A percentile compares a stretch with the other conserved stretches of the same genome.
These are phyloP conservation scores for Phytophthora lateralis DNA, from an alignment of 352 stramenopile genomes.

Conservation along the genomic window DNA sequence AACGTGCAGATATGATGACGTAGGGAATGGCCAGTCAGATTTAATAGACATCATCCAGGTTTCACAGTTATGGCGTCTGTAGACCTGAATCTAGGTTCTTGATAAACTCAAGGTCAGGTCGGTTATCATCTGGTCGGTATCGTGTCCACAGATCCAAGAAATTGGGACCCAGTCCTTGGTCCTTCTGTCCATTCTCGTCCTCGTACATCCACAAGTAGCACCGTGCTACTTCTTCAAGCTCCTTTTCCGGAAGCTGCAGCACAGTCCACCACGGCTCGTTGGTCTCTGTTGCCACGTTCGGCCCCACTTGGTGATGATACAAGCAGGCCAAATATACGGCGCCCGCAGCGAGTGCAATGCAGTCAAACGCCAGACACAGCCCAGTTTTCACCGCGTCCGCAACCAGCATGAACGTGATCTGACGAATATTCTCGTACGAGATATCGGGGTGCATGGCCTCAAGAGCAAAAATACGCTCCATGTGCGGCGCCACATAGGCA, in stretches of 20 bases:
- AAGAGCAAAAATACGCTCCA: conserved; percentile 63
- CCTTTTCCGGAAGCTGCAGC: conserved; percentile 45
- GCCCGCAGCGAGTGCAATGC: conserved; percentile 54
- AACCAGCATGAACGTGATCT: conserved; percentile 59
- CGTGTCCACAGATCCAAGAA: conserved; percentile 60
- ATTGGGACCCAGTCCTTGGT: conserved; percentile 42
- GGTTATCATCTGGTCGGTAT: conserved; percentile 59
- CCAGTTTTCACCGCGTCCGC: conserved; percentile 65
- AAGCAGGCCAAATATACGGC: conserved; percentile 77
- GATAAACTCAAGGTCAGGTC: conserved; percentile 66
- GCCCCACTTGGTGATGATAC: conserved; percentile 55
- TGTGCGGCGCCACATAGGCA: conserved; percentile 54
- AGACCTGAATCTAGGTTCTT: conserved; percentile 61
- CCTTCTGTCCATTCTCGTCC: conserved; percentile 42
- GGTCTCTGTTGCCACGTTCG: conserved; percentile 65
- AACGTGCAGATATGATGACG: too few relatives aligned
- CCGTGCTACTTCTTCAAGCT: conserved; percentile 67
- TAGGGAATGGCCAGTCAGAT: conserved; percentile 2
- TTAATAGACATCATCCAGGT: conserved; percentile 28
- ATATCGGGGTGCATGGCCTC: conserved; percentile 63
- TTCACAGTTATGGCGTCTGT: conserved; percentile 27
- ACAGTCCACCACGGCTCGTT: conserved; percentile 79
- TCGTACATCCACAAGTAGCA: conserved; percentile 74
- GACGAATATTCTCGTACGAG: conserved; percentile 50
- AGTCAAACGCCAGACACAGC: conserved; percentile 59